Evolutionary conservation across 768 basidiomycete genomes (phyloP).

Genomic region (Agaricus subrufescens): DNA sequence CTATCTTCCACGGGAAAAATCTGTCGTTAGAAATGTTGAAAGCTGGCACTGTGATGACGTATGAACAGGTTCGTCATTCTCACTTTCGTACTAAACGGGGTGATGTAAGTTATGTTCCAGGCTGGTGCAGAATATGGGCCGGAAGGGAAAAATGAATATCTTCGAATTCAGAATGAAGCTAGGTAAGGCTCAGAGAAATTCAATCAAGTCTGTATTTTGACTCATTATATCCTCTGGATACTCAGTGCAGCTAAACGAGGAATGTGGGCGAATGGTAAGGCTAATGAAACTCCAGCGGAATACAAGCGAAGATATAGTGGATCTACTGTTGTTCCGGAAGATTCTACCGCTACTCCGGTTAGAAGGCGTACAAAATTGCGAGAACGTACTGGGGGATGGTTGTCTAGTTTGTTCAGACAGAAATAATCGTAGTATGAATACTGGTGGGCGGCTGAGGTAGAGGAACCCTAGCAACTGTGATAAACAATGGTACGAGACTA

Average conservation of each 20-base stretch:
- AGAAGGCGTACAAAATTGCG: not conserved
- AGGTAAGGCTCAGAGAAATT: constrained; percentile 38
- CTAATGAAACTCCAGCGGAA: constrained; percentile 66
- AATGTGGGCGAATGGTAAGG: constrained; percentile 62
- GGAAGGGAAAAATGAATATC: constrained; percentile 59
- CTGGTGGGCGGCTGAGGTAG: not conserved
- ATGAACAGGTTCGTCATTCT: constrained; percentile 45
- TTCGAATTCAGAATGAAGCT: constrained; percentile 59
- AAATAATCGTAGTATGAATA: not conserved
- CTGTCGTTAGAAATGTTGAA: constrained; percentile 73
- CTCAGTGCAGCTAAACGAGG: constrained; percentile 57
- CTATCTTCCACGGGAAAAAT: constrained; percentile 40
- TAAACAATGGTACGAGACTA: not conserved
- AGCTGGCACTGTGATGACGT: constrained; percentile 72
- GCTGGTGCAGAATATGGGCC: constrained; percentile 77
- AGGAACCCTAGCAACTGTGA: not conserved
- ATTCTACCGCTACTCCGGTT: not conserved
- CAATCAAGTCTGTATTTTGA: not conserved
- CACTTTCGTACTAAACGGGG: not conserved
- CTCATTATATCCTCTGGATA: not conserved
- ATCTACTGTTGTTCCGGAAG: not conserved
- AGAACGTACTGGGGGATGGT: not conserved
- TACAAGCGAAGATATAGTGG: constrained; percentile 66
- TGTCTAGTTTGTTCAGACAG: not conserved
- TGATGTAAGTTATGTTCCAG: constrained; percentile 14